A percentile compares a stretch with the other conserved stretches of the same genome.
phyloP scores from a whole-genome alignment of 2,329 filamentous ascomycete genomes.

The Dactylonectria estremocensis region DNA sequence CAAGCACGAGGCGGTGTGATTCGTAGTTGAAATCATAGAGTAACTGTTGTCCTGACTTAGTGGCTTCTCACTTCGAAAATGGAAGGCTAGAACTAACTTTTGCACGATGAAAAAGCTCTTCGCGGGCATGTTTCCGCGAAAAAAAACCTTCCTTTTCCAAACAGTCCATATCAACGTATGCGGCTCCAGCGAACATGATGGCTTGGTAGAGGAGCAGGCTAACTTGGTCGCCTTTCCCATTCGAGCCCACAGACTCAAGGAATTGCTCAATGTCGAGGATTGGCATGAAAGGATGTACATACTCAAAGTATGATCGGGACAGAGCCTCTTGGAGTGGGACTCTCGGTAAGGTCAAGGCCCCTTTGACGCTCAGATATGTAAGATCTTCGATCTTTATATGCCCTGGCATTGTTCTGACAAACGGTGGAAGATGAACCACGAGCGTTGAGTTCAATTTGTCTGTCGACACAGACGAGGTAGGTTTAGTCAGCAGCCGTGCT shows the following conservation, averaged over 20 bases:
- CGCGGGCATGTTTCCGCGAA: slow-evolving; percentile 83
- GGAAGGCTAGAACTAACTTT: slow-evolving; percentile 70
- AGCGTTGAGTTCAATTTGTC: not conserved
- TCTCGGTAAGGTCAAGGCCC: slow-evolving; percentile 82
- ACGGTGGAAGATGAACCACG: slow-evolving; percentile 66
- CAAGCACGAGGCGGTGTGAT: slow-evolving; percentile 85
- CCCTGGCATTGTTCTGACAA: slow-evolving; percentile 82
- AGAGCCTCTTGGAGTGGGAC: slow-evolving; percentile 81
- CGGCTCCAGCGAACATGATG: slow-evolving; percentile 91
- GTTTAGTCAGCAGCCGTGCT: too few species aligned
- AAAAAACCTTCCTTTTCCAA: slow-evolving; percentile 83
- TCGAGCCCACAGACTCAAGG: slow-evolving; percentile 71
- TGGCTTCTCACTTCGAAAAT: not conserved
- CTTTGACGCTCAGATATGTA: slow-evolving; percentile 85
- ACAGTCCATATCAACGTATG: slow-evolving; percentile 85
- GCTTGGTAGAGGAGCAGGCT: slow-evolving; percentile 92
- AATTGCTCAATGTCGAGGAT: slow-evolving; percentile 75
- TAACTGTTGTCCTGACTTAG: slow-evolving; percentile 62
- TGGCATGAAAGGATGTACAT: slow-evolving; percentile 91
- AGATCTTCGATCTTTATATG: slow-evolving; percentile 85
- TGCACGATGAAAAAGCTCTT: slow-evolving; percentile 88
- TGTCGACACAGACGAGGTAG: too few species aligned
- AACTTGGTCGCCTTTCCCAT: slow-evolving; percentile 78
- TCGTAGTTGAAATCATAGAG: slow-evolving; percentile 97
- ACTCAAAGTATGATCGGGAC: slow-evolving; percentile 87